Evolutionary conservation across 2,329 filamentous ascomycete genomes (phyloP).

Genomic region (Chrysoporthe austroafricana): DNA sequence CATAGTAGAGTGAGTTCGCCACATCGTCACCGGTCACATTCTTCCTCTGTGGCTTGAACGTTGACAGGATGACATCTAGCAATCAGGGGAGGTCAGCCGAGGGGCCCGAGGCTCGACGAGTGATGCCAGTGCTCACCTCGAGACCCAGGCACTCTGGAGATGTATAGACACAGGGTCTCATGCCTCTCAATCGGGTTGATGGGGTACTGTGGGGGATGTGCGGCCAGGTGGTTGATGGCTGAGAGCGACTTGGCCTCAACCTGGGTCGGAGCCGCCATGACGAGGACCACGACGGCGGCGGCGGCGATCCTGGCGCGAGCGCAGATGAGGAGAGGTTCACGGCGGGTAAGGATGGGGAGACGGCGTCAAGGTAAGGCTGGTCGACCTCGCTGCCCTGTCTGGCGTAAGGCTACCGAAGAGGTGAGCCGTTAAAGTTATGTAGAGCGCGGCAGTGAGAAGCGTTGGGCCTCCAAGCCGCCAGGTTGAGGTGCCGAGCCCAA

Average conservation of each 20-base stretch:
- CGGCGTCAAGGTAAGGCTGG: background rate
- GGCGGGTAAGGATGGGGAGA: background rate
- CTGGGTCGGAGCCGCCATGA: conserved; percentile 38
- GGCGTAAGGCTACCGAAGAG: background rate
- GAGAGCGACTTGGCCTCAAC: conserved; percentile 86
- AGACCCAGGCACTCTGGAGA: conserved; percentile 89
- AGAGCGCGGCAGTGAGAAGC: background rate
- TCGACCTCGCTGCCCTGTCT: background rate
- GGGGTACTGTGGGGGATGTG: conserved; percentile 85
- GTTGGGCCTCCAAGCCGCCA: background rate
- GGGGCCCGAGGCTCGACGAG: conserved; percentile 8
- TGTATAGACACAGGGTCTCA: conserved; percentile 82
- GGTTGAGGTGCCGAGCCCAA: background rate
- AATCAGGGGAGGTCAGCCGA: conserved; percentile 24
- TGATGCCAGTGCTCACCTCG: conserved; percentile 62
- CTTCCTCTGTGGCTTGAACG: conserved; percentile 84
- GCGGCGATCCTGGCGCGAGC: background rate
- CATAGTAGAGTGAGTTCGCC: conserved; percentile 84
- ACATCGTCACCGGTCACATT: conserved; percentile 89
- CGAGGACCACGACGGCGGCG: background rate
- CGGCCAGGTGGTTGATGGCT: conserved; percentile 76
- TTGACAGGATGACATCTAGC: conserved; percentile 87
- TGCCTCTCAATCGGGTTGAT: conserved; percentile 71
- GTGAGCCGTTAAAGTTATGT: background rate
- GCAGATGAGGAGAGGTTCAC: background rate